Evolutionary conservation across 805 yeast species (phyloP), one percentile per base, ranked within the genome.

Genomic region (Cyberlindnera maritima): DNA sequence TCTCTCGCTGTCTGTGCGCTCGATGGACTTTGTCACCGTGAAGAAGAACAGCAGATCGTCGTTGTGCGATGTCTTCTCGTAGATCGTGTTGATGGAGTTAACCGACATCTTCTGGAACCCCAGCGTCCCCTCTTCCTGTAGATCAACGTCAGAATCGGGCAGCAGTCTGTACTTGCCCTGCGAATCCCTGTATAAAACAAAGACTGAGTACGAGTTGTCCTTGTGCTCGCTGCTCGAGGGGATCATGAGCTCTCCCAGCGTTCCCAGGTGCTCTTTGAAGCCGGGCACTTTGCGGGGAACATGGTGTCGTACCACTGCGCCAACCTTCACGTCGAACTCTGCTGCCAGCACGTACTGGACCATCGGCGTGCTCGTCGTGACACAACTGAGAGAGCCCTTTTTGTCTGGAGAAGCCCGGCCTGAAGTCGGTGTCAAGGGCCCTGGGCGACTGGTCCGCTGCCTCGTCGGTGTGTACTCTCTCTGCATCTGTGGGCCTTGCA

Each of bases 271-370:
- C 6, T 62, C 62, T 59, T 57, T 62, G 40, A 64, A 63, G 1
- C 72, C 72, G 1, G 76, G 65, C 3, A 70, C 61, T 39, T 57
- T 60, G 13, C 57, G 48, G 0, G 95, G 92, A 43, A 76, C 72
- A 57, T 83, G 90, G 53, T 77, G 76, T 43, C 70, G 70, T 28
- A 89, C 65, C 4, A 77, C 69, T 0, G 94, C 83, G 0, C 97
- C 96, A 45, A 79, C 71, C 56, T 79, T 83, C 52, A 83, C 80
- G 61, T 89, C 94, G 62, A 89, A 90, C 65, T 86, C 91, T 1
- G 92, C 86, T 6, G 89, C 74, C 28, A 88, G 56, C 19, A 85
- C 72, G 58, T 73, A 83, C 44, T 77, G 77, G 14, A 78, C 76
- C 55, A 80, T 76, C 28, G 58, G 38, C 1, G 53, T 17, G 14